Base-by-base conservation (phyloP, 805 yeast species). In the Yarrowia sp. region DNA sequence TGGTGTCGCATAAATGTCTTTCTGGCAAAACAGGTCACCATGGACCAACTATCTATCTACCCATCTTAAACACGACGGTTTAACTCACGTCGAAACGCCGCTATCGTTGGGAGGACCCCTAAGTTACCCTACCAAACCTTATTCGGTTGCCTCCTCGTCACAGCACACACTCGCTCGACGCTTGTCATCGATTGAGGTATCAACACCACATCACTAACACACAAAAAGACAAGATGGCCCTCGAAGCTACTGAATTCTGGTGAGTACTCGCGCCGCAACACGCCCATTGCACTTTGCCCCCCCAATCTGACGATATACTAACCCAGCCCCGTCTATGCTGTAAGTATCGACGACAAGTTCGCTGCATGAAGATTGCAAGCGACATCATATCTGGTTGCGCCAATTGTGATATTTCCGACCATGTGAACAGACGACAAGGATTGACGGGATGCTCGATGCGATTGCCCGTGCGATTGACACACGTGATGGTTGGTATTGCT, bases 301-400 rank as follows among this genome's bases (percentile, higher is more conserved):
- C 28, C 36, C 36, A n/a, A 33, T 15, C 38, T 9, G 17, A 32
- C 15, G 61, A 1, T 31, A 28, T 58, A 33, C 65, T 42, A 41
- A 33, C 57, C 22, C 73, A 84, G 90, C 78, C 90, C 90, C 73
- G 90, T 86, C 75, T 86, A 86, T 75, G 90, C 90, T 74, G 82
- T 79, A 78, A 43, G 82, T 74, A n/a, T 63, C 36, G 51, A 58
- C 51, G 61, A 55, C 61, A 41, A 38, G 58, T 3, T 38, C 58
- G 43, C 58, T 50, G 57, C 57, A 50, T 50, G 53, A 45, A 33
- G 22, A 31, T 57, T 28, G 48, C 48, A 18, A 41, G 31, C 39
- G 39, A 57, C 17, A 15, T 17, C 51, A 18, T 53, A n/a, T 15
- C n/a, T 15, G 61, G n/a, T n/a, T 41, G 39, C 38, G 45, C 22